Evolutionary conservation across 1,139 yeast genomes (phyloP), one percentile per base, ranked within the genome.

Genomic region (Yamadazyma diddensiae): DNA sequence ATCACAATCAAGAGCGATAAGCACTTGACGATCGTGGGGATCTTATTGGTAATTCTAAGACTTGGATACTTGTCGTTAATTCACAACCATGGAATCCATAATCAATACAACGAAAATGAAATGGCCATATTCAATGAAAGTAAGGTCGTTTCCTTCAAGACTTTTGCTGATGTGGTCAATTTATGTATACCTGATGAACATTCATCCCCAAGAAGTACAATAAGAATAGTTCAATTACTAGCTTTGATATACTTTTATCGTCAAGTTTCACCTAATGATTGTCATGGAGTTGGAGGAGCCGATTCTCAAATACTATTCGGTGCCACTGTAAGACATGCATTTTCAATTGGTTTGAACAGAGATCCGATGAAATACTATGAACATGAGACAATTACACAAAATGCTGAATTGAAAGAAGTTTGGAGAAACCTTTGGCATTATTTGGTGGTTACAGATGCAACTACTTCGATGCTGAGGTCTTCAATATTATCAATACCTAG

Each of bases 361-460:
- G 75, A 69, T 38, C 74, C 75, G 1, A 47, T 57, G 5, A 49
- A 41, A 25, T 68, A 59, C 36, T 39, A 42, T 8, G 51, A 62
- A 5, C 65, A 61, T 38, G 60, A 56, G 15, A 42, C 56, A 6
- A 60, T 69, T 17, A 44, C 50, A 30, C 57, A 58, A 23, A 52
- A 59, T 15, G 53, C 53, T 15, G 34, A 49, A 1, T 48, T 63
- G 10, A 51, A 56, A 10, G 49, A 49, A 24, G 51, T 57, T 3
- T 68, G 75, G 74, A 50, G 74, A 33, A 38, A 46, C 18, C 47
- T 69, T 20, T 69, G 75, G 75, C 40, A 49, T 35, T 59, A 54
- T 36, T 45, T 69, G 7, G 46, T 50, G 2, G 37, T 41, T 4
- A 35, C 49, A 2, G 75, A 69, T 43, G 68, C 72, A 1, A 34